phyloP scores from a whole-genome alignment of 768 basidiomycete genomes.

The Russula dissimulans region DNA sequence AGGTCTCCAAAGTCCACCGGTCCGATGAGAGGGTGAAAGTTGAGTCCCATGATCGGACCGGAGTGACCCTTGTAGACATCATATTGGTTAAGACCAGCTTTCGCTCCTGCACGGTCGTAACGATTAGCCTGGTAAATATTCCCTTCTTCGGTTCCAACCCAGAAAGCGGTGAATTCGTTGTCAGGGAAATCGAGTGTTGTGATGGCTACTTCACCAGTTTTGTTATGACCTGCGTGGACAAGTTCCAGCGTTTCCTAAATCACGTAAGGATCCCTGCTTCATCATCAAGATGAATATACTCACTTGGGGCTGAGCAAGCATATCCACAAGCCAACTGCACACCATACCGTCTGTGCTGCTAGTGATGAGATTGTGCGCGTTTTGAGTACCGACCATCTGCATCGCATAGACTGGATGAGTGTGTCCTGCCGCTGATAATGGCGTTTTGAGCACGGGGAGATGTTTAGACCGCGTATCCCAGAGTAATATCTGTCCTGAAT shows the following conservation, averaged over 20 bases:
- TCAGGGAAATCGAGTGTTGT: slow-evolving; percentile 91
- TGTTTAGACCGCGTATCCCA: slow-evolving; percentile 99
- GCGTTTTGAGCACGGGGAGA: slow-evolving; percentile 92
- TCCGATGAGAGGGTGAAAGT: slow-evolving; percentile 90
- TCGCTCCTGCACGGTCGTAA: slow-evolving; percentile 93
- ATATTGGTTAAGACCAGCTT: slow-evolving; percentile 88
- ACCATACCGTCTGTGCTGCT: slow-evolving; percentile 96
- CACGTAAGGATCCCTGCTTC: background rate
- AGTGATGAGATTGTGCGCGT: slow-evolving; percentile 94
- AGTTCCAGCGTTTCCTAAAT: slow-evolving; percentile 87
- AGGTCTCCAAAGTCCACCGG: slow-evolving; percentile 93
- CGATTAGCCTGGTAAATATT: slow-evolving; percentile 95
- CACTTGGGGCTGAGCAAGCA: slow-evolving; percentile 97
- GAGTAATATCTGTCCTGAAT: slow-evolving; percentile 94
- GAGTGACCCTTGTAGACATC: slow-evolving; percentile 91
- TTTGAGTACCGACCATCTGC: slow-evolving; percentile 97
- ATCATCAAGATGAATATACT: background rate
- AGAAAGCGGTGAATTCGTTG: slow-evolving; percentile 94
- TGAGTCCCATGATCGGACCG: slow-evolving; percentile 87
- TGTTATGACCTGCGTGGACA: slow-evolving; percentile 82
- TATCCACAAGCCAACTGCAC: slow-evolving; percentile 97
- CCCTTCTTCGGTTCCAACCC: slow-evolving; percentile 97
- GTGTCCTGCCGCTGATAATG: slow-evolving; percentile 90
- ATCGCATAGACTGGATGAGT: slow-evolving; percentile 99
- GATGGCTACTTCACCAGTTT: slow-evolving; percentile 94